Evolutionary conservation across 2,329 filamentous ascomycete species (phyloP), one percentile per base, ranked within the genome.

Genomic region (Reticulascus tulasneorum): DNA sequence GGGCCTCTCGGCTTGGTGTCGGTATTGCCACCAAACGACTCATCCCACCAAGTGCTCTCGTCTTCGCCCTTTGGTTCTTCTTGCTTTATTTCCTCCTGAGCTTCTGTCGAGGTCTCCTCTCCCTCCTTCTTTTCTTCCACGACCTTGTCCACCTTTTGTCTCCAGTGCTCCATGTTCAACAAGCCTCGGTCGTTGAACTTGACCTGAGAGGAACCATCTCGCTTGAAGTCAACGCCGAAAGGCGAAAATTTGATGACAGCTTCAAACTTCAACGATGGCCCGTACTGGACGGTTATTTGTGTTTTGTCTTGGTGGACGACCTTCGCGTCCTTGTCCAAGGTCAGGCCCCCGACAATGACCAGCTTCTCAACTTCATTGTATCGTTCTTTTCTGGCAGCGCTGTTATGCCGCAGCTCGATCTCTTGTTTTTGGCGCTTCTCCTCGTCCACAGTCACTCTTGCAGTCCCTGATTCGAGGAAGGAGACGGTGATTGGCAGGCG

Each of bases 21-120:
- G 0, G 90, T 97, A 59, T 93, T 94, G 43, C 91, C 90, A 46
- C 91, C 91, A 60, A 98, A 98, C 1, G 76, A 79, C 67, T 98
- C 93, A 7, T 98, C 93, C 93, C 93, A 98, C 88, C 89, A 96
- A 4, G 90, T 96, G 63, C 82, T 85, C 56, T 96, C 86, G 47
- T 93, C 86, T 46, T 84, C 78, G 11, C 69, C 72, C 9, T 55
- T 32, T n/a, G n/a, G n/a, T n/a, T 67, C 61, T 23, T 52, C 48
- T 23, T 48, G 46, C n/a, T n/a, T n/a, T n/a, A n/a, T n/a, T n/a
- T n/a, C 62, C 30, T 64, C 59, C 37, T 62, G 58, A 38, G 51
- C 49, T 16, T 47, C 40, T 22, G 38, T 49, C 8, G 40, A 44
- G 33, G 47, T 50, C 45, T 62, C 59, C 45, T 69, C 67, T 38